A percentile compares a stretch with the other conserved stretches of the same genome.
Conservation (phyloP, 2,329 filamentous ascomycete genomes). For the Aspergillus sp. region DNA sequence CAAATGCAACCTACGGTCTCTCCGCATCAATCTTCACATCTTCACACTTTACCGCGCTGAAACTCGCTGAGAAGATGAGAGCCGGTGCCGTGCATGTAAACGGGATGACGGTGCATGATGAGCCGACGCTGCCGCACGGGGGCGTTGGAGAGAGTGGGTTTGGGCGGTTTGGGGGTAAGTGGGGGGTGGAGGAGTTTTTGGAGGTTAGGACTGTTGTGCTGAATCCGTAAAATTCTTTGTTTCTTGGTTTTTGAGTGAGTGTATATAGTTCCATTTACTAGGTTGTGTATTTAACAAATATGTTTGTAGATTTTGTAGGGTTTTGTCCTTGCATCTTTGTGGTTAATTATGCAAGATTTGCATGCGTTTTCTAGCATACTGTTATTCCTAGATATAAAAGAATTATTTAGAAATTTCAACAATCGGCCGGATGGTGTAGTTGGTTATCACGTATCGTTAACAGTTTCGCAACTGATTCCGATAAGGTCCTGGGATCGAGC, state of each 20-base stretch:
- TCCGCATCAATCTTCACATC: conserved; percentile 21
- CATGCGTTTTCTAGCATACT: no score
- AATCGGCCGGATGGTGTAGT: conserved; percentile 26
- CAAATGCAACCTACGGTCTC: conserved; percentile 20
- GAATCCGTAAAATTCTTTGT: conserved; percentile 6
- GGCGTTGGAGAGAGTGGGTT: conserved; percentile 56
- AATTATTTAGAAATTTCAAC: no score
- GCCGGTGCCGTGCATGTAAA: conserved; percentile 24
- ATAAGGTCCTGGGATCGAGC: conserved; percentile 2
- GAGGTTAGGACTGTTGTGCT: conserved; percentile 55
- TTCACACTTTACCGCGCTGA: conserved; percentile 18
- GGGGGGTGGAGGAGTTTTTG: conserved; percentile 53
- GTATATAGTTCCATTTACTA: no score
- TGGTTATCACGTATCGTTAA: conserved; percentile 26
- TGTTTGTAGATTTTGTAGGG: no score
- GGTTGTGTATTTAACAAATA: no score
- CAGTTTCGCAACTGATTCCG: neutral
- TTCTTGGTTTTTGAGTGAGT: no score
- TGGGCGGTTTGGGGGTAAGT: conserved; percentile 48
- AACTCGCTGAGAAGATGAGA: conserved; percentile 16
- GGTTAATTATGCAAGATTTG: no score
- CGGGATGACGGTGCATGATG: conserved; percentile 17
- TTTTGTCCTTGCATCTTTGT: no score
- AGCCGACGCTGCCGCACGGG: conserved; percentile 52
- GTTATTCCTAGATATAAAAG: no score